Conservation (phyloP, 768 basidiomycete genomes). For the Mycena crocata region DNA sequence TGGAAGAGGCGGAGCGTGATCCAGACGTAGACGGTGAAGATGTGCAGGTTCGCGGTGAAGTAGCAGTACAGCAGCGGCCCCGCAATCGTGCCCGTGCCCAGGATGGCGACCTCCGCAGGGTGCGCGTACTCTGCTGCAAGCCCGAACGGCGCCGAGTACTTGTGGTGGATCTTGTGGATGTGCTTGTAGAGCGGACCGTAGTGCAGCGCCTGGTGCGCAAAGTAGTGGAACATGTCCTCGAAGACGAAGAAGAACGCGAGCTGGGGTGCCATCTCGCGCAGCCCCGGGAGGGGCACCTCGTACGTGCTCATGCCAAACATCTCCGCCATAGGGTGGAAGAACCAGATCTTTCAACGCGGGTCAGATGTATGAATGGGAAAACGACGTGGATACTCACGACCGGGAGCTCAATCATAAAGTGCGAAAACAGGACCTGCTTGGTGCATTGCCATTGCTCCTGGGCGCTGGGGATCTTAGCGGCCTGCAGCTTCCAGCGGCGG, state of each 20-base stretch:
- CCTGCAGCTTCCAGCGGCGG: slow-evolving; percentile 92
- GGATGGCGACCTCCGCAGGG: slow-evolving; percentile 94
- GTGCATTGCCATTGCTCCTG: slow-evolving; percentile 96
- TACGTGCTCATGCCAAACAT: slow-evolving; percentile 90
- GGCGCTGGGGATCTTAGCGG: slow-evolving; percentile 81
- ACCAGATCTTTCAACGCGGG: slow-evolving; percentile 75
- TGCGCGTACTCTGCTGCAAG: slow-evolving; percentile 98
- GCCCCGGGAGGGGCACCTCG: slow-evolving; percentile 90
- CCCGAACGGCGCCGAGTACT: slow-evolving; percentile 96
- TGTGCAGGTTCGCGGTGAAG: slow-evolving; percentile 83
- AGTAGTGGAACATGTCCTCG: slow-evolving; percentile 96
- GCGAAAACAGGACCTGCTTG: slow-evolving; percentile 91
- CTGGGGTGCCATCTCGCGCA: slow-evolving; percentile 78
- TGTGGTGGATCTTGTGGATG: slow-evolving; percentile 98
- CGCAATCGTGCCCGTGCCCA: slow-evolving; percentile 90
- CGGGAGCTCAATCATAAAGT: slow-evolving; percentile 95
- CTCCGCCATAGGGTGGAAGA: slow-evolving; percentile 93
- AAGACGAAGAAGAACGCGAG: slow-evolving; percentile 92
- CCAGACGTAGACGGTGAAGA: slow-evolving; percentile 94
- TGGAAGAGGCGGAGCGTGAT: slow-evolving; percentile 95
- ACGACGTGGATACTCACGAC: slow-evolving; percentile 61
- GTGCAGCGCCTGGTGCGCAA: slow-evolving; percentile 92
- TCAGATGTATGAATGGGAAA: background rate
- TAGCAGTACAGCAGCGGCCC: slow-evolving; percentile 90
- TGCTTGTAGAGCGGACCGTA: slow-evolving; percentile 87